Evolutionary conservation across 2,329 filamentous ascomycete genomes (phyloP).

Genomic region (Cadophora gregata): DNA sequence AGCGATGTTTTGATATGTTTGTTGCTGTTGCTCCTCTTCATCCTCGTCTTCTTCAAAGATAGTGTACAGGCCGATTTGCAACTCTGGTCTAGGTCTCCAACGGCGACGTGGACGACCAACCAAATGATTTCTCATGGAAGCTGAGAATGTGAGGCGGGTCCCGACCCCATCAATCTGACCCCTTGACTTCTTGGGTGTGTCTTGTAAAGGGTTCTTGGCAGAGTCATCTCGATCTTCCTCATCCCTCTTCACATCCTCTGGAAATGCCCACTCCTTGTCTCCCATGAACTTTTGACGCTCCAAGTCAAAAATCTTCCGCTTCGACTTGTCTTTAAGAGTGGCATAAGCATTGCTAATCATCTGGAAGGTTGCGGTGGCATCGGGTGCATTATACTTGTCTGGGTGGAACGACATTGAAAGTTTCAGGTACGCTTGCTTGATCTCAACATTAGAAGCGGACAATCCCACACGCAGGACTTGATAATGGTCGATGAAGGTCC

Average conservation of each 20-base stretch:
- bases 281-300: background rate
- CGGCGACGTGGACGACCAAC: background rate
- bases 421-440: background rate
- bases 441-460: constrained; percentile 6
- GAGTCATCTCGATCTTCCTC: background rate
- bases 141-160: background rate
- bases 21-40: background rate
- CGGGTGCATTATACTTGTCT: background rate
- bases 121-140: background rate
- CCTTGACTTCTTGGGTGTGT: background rate
- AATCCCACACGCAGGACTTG: background rate
- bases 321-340: background rate
- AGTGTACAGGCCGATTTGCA: background rate
- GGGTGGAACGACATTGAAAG: constrained; percentile 5
- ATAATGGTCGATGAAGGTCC: constrained; percentile 1
- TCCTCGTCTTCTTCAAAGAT: constrained; percentile 4
- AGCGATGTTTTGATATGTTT: background rate
- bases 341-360: background rate
- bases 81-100: background rate
- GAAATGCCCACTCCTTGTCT: background rate
- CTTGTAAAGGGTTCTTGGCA: background rate
- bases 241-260: background rate
- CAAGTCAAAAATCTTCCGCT: background rate
- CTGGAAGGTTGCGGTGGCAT: constrained; percentile 1
- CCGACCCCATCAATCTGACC: background rate